phyloP scores from a whole-genome alignment of 1,284 basidiomycete genomes.

The Sanghuangporus sanghuang region DNA sequence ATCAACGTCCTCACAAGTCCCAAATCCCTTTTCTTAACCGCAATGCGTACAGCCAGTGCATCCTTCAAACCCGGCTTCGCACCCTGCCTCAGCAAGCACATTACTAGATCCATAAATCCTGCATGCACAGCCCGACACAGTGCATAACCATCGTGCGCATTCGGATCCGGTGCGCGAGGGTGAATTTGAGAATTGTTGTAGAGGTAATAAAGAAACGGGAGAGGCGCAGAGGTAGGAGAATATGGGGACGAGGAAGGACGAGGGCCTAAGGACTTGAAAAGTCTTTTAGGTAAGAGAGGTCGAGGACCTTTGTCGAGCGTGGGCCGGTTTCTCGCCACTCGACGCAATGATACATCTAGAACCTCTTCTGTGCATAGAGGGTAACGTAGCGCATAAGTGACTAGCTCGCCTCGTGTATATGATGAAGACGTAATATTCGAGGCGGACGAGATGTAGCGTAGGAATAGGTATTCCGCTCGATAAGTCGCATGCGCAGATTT shows the following conservation, averaged over 20 bases:
- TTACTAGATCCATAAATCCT: constrained; percentile 56
- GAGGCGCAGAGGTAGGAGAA: constrained; percentile 44
- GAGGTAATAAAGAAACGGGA: constrained; percentile 59
- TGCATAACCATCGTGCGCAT: constrained; percentile 73
- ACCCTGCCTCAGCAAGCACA: constrained; percentile 63
- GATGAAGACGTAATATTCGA: not conserved
- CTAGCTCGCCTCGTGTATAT: constrained; percentile 25
- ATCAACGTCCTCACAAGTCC: constrained; percentile 67
- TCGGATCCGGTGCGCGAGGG: constrained; percentile 39
- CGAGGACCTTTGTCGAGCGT: not conserved
- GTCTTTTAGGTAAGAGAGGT: constrained; percentile 50
- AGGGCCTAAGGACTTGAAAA: constrained; percentile 50
- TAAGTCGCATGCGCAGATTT: constrained; percentile 45
- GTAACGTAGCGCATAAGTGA: constrained; percentile 54
- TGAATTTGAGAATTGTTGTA: constrained; percentile 27
- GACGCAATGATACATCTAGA: constrained; percentile 43
- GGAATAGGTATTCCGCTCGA: constrained; percentile 55
- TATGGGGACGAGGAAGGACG: constrained; percentile 26
- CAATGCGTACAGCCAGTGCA: constrained; percentile 64
- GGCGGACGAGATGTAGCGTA: constrained; percentile 26
- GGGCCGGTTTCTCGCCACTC: constrained; percentile 8
- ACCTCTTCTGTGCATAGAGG: constrained; percentile 57
- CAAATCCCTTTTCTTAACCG: constrained; percentile 67
- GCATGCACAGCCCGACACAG: constrained; percentile 71
- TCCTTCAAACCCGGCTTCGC: constrained; percentile 63